A percentile compares a stretch with the other conserved stretches of the same genome.
These are phyloP conservation scores for Tilletia setariae DNA, from an alignment of 1,284 basidiomycete species.

Conservation along the genomic window DNA sequence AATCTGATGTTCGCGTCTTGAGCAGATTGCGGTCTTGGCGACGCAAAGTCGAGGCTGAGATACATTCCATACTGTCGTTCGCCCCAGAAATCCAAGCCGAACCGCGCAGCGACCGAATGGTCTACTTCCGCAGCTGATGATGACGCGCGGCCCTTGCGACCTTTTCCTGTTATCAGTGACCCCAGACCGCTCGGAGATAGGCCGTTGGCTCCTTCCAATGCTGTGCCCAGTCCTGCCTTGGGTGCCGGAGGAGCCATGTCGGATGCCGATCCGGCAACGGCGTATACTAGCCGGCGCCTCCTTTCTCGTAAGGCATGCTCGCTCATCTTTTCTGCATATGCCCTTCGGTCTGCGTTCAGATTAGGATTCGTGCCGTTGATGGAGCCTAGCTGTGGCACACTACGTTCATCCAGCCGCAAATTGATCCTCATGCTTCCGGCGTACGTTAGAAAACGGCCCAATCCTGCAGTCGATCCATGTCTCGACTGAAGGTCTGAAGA, in stretches of 20 bases:
- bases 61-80: background rate
- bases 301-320: constrained; percentile 25
- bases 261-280: constrained; percentile 32
- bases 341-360: background rate
- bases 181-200: too few relatives aligned
- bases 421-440: constrained; percentile 39
- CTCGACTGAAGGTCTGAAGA: too few relatives aligned
- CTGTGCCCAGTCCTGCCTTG: constrained; percentile 78
- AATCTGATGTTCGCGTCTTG: background rate
- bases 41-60: background rate
- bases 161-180: too few relatives aligned
- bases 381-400: constrained; percentile 13
- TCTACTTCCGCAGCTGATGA: background rate
- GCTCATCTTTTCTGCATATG: background rate
- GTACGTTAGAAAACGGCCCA: constrained; percentile 47
- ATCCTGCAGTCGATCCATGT: background rate
- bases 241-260: constrained; percentile 59
- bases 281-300: constrained; percentile 33
- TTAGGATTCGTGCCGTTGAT: background rate
- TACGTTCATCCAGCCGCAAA: constrained; percentile 36
- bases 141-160: background rate
- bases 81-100: background rate
- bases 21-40: background rate
- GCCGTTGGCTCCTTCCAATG: constrained; percentile 31
- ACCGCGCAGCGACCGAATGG: background rate